Percentiles rank a stretch among this genome's conserved stretches.
Evolutionary conservation across 495 filamentous ascomycete genomes (phyloP).

Genomic region (Glutinoglossum americanum): DNA sequence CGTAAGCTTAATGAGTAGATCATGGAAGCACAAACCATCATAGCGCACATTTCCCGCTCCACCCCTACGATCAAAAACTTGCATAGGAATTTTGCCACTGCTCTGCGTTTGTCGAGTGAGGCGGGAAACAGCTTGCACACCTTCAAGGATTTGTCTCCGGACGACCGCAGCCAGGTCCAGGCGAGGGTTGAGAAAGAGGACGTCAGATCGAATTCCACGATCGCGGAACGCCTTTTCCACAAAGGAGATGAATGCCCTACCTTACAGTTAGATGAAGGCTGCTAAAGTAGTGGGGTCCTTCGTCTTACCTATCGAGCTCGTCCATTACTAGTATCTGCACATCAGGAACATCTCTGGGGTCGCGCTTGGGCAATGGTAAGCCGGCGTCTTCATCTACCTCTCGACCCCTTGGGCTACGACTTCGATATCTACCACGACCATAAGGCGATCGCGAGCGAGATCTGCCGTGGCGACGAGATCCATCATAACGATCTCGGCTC

Average conservation of each 20-base stretch:
- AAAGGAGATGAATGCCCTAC: slow-evolving; percentile 57
- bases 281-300: background rate
- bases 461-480: slow-evolving; percentile 32
- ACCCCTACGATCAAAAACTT: slow-evolving; percentile 62
- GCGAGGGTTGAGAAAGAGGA: slow-evolving; percentile 56
- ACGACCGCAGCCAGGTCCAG: slow-evolving; percentile 57
- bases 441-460: slow-evolving; percentile 49
- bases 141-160: slow-evolving; percentile 68
- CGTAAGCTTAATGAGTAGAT: background rate
- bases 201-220: slow-evolving; percentile 48
- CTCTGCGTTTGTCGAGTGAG: slow-evolving; percentile 45
- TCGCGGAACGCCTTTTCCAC: slow-evolving; percentile 53
- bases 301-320: slow-evolving; percentile 47
- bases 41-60: slow-evolving; percentile 52
- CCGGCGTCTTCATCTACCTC: slow-evolving; percentile 34
- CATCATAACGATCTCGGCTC: slow-evolving; percentile 34
- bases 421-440: slow-evolving; percentile 36
- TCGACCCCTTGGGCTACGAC: slow-evolving; percentile 38
- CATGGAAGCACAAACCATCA: slow-evolving; percentile 28
- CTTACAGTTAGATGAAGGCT: background rate
- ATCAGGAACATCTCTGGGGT: slow-evolving; percentile 63
- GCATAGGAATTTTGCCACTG: slow-evolving; percentile 49
- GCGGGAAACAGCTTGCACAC: slow-evolving; percentile 65
- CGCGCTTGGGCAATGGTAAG: slow-evolving; percentile 50
- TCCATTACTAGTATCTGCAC: slow-evolving; percentile 72